Conservation (phyloP, 2,329 filamentous ascomycete genomes). For the Penicillium janthinellum region DNA sequence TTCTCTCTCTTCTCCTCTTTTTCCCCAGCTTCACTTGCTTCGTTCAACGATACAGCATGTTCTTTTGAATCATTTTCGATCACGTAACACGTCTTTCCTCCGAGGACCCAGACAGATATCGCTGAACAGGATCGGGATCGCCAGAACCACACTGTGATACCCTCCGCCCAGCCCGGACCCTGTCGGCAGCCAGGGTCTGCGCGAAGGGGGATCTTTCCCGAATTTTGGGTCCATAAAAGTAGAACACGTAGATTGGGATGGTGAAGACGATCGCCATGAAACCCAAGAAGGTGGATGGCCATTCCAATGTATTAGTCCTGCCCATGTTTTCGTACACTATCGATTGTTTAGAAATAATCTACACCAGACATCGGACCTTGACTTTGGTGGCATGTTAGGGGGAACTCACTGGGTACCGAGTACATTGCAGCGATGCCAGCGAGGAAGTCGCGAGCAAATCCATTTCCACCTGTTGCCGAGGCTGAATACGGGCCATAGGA, state of each 20-base stretch:
- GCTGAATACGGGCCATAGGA: conserved; percentile 66
- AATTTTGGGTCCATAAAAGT: conserved; percentile 62
- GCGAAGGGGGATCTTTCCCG: conserved; percentile 64
- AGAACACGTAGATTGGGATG: conserved; percentile 65
- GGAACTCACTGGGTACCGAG: conserved; percentile 52
- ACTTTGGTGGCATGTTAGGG: background rate
- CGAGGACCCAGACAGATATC: conserved; percentile 20
- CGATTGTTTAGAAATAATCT: conserved; percentile 1
- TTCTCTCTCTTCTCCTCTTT: too few relatives aligned
- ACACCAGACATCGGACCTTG: too few relatives aligned
- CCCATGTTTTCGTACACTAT: conserved; percentile 54
- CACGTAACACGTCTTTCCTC: too few relatives aligned
- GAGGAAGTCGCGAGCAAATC: conserved; percentile 64
- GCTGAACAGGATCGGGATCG: conserved; percentile 27
- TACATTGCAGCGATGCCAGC: conserved; percentile 64
- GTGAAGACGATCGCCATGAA: conserved; percentile 63
- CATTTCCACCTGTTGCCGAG: conserved; percentile 67
- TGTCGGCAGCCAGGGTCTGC: conserved; percentile 57
- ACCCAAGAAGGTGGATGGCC: conserved; percentile 63
- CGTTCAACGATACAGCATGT: background rate
- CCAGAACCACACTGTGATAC: conserved; percentile 31
- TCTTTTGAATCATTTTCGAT: background rate
- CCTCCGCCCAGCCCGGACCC: conserved; percentile 31
- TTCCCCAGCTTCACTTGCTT: too few relatives aligned
- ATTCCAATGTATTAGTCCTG: conserved; percentile 54